A percentile compares a stretch with the other conserved stretches of the same genome.
Evolutionary conservation across 2,329 filamentous ascomycete genomes (phyloP).

Genomic region (Thielaviopsis euricoi): DNA sequence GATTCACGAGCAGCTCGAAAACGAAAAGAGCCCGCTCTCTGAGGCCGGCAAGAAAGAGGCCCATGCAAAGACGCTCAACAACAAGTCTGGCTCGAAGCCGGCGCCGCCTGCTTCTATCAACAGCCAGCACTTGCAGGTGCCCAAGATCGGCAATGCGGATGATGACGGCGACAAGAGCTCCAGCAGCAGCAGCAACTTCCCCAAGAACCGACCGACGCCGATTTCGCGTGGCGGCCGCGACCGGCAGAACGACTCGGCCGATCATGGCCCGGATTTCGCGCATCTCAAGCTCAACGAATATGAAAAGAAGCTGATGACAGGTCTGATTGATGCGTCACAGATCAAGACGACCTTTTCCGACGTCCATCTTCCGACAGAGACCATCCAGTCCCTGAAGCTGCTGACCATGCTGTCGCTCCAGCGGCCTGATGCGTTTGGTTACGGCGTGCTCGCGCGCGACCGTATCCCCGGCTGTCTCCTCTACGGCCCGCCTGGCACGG

Average conservation of each 20-base stretch:
- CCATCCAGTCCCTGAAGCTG: constrained; percentile 73
- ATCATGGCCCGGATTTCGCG: neutral
- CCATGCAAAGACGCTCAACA: neutral
- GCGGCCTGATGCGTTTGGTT: constrained; percentile 86
- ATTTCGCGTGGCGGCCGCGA: constrained; percentile 7
- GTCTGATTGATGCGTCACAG: constrained; percentile 65
- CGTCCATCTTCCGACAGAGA: constrained; percentile 67
- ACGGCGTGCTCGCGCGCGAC: constrained; percentile 81
- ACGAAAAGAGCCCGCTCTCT: constrained; percentile 1
- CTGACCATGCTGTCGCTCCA: constrained; percentile 76
- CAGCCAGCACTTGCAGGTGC: constrained; percentile 3
- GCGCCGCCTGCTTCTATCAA: neutral
- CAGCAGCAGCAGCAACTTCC: neutral
- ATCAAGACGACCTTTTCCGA: constrained; percentile 79
- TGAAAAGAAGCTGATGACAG: constrained; percentile 66
- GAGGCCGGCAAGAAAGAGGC: constrained; percentile 9
- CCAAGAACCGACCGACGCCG: neutral
- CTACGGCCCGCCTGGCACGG: constrained; percentile 74
- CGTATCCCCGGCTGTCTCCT: constrained; percentile 79
- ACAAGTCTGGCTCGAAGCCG: neutral
- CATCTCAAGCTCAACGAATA: constrained; percentile 46
- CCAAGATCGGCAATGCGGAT: neutral
- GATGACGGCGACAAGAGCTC: neutral
- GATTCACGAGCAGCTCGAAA: constrained; percentile 5
- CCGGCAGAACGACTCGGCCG: neutral